phyloP scores from a whole-genome alignment of 768 basidiomycete species.

The Podaxis sp. region DNA sequence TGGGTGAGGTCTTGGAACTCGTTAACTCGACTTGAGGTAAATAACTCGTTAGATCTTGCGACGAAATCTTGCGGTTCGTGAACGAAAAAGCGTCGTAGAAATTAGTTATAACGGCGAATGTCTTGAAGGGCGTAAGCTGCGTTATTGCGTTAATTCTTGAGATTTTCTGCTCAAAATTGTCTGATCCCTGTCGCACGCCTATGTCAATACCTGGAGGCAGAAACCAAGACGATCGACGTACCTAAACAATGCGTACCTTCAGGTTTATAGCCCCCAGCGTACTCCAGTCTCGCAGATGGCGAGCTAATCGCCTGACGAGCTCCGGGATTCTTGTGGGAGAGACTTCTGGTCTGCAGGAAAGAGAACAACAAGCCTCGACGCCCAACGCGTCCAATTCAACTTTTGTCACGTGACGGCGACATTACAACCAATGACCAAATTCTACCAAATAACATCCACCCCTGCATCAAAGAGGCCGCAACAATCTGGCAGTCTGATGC shows the following conservation, averaged over 20 bases:
- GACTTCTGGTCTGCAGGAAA: not conserved
- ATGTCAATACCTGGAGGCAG: not conserved
- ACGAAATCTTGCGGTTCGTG: constrained; percentile 10
- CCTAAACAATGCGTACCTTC: not conserved
- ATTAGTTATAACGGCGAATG: not conserved
- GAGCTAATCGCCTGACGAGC: constrained; percentile 6
- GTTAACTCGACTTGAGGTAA: constrained; percentile 1
- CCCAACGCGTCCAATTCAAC: constrained; percentile 14
- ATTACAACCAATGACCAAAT: not conserved
- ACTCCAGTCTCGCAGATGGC: constrained; percentile 10
- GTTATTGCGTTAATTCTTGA: constrained; percentile 13
- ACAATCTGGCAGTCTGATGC: not conserved
- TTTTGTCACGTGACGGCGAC: constrained; percentile 7
- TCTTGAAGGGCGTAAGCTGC: constrained; percentile 5
- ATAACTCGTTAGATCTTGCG: constrained; percentile 11
- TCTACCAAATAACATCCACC: not conserved
- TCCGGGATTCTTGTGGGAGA: not conserved
- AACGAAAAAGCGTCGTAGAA: constrained; percentile 7
- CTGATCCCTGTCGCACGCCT: not conserved
- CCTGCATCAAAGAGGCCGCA: not conserved
- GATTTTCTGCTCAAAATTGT: not conserved
- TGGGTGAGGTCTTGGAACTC: constrained; percentile 6
- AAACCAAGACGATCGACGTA: not conserved
- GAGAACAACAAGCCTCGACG: constrained; percentile 8
- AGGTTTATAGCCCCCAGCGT: not conserved